Base-by-base conservation (phyloP, 805 yeast species). In the Barnettozyma populi region DNA sequence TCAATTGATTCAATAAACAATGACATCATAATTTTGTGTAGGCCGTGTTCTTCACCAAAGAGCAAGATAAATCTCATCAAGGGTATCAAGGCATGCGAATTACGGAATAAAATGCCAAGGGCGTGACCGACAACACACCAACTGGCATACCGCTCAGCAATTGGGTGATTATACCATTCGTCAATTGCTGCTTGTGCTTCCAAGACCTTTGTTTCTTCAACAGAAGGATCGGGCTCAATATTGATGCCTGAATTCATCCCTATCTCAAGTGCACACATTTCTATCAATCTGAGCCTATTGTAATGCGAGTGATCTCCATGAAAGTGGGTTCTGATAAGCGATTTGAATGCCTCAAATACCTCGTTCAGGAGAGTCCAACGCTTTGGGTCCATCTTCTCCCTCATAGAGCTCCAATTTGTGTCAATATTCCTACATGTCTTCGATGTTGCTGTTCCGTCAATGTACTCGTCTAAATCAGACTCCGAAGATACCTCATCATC, bases 111-210 rank as follows among this genome's bases (percentile, higher is more conserved):
- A 4, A 44, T 32, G 3, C 57, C 57, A 16, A 55, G 35, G 7
- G 50, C 46, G 20, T 55, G 57, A 2, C 59, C 57, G 32, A 49
- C 27, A 46, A 52, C 47, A 2, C 52, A 45, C 50, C 52, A 52
- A 3, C 47, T 47, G 13, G 49, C 41, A 23, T 43, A 49, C 8
- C 29, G 13, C 3, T 18, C 29, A 4, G 44, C 31, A 8, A 43
- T 31, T 2, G 40, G 40, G 18, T 43, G n/a, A 2, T 54, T 55
- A 35, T 53, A 53, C 42, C 53, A 38, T 1, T 44, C 41, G 3
- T 11, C 5, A 4, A 49, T 16, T 11, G n/a, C 37, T 16, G 34
- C 23, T 16, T 50, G 39, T 11, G 43, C 46, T 13, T 46, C 37
- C 19, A 35, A 23, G 5, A 52, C 36, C 20, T 49, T 47, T 6